Evolutionary conservation across 2,329 filamentous ascomycete species (phyloP).

Genomic region (Neofusicoccum sp.): DNA sequence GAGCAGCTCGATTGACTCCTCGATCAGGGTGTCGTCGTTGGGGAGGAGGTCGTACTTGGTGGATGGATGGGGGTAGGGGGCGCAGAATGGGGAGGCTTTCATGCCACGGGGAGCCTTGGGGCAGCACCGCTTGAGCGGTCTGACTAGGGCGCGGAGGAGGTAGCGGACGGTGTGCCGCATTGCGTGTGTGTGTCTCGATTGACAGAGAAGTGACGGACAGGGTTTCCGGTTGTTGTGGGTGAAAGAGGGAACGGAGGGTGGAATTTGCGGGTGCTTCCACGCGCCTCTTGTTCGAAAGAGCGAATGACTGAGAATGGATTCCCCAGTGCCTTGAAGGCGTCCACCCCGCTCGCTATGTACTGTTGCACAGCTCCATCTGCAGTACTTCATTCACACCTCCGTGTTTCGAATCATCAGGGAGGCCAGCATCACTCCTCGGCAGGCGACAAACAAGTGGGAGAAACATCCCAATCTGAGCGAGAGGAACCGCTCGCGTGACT

Average conservation of each 20-base stretch:
- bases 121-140: not conserved
- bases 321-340: not conserved
- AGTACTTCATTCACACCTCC: not conserved
- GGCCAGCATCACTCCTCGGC: not conserved
- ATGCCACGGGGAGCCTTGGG: not conserved
- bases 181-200: not conserved
- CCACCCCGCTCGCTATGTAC: not conserved
- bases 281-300: not conserved
- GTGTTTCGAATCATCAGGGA: slow-evolving; percentile 1
- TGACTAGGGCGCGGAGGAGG: slow-evolving; percentile 1
- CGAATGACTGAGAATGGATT: not conserved
- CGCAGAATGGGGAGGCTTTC: not conserved
- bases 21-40: not conserved
- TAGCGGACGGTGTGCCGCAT: slow-evolving; percentile 1
- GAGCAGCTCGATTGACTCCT: slow-evolving; percentile 2
- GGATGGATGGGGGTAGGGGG: not conserved
- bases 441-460: not conserved
- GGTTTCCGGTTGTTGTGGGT: not conserved
- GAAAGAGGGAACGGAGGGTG: not conserved
- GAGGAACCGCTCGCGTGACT: not conserved
- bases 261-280: not conserved
- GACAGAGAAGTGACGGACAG: not conserved
- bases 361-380: not conserved
- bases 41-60: not conserved
- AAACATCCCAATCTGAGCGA: slow-evolving; percentile 1